phyloP scores from a whole-genome alignment of 768 basidiomycete species.

The Mycena albidolilacea region DNA sequence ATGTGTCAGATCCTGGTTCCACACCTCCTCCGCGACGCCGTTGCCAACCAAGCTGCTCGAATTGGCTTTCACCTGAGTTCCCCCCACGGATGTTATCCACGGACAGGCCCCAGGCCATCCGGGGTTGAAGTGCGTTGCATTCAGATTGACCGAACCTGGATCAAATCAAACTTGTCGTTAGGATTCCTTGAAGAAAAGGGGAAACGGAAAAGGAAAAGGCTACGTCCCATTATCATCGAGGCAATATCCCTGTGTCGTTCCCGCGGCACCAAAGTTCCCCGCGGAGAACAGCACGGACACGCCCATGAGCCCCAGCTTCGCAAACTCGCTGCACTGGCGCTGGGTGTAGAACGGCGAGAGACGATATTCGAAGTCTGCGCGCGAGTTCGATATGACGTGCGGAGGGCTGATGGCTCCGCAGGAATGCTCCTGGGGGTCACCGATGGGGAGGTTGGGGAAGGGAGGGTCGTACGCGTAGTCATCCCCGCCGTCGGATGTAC shows the following conservation, averaged over 20 bases:
- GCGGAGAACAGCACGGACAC: constrained; percentile 59
- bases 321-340: constrained; percentile 65
- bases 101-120: constrained; percentile 62
- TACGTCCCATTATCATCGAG: constrained; percentile 55
- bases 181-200: no score
- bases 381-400: constrained; percentile 61
- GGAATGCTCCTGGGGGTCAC: constrained; percentile 48
- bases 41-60: constrained; percentile 41
- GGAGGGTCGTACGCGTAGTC: constrained; percentile 51
- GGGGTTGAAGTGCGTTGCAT: constrained; percentile 59
- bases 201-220: neutral
- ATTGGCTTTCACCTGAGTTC: constrained; percentile 58
- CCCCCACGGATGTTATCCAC: constrained; percentile 62
- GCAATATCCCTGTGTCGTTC: constrained; percentile 50
- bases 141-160: constrained; percentile 52
- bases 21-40: constrained; percentile 49
- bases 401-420: constrained; percentile 57
- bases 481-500: constrained; percentile 52
- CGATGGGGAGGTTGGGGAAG: constrained; percentile 49
- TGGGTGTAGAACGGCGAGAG: constrained; percentile 51
- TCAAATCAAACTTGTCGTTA: neutral
- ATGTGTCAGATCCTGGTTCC: constrained; percentile 48
- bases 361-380: constrained; percentile 55
- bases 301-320: constrained; percentile 65
- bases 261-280: constrained; percentile 59